These are phyloP conservation scores for Boechera stricta DNA, from an alignment of 345 rosid species.

Conservation along the genomic window DNA sequence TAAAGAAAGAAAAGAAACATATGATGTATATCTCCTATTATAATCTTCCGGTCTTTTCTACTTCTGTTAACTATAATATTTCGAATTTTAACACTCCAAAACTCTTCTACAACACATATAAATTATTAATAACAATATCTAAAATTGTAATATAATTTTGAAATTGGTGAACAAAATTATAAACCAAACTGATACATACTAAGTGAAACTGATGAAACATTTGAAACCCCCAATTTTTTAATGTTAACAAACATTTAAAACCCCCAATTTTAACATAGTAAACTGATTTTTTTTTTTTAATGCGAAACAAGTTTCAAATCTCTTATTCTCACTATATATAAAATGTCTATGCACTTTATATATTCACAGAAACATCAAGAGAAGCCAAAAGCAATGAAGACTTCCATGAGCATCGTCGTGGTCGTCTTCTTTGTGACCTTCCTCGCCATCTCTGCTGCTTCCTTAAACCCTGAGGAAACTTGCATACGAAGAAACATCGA, in stretches of 20 bases:
- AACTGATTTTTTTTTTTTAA: not conserved
- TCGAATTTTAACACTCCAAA: not conserved
- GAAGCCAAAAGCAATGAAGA: constrained; percentile 13
- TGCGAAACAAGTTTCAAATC: constrained; percentile 18
- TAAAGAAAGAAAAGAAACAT: not conserved
- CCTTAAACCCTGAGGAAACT: constrained; percentile 10
- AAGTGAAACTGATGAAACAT: constrained; percentile 14
- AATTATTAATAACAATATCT: not conserved
- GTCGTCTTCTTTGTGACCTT: constrained; percentile 22
- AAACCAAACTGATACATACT: not conserved
- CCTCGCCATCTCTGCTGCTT: not conserved
- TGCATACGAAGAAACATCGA: constrained; percentile 28
- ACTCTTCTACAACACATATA: not conserved
- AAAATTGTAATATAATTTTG: not conserved
- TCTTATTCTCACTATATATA: not conserved
- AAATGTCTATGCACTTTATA: not conserved
- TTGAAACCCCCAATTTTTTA: not conserved
- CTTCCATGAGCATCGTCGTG: not conserved
- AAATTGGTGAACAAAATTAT: not conserved
- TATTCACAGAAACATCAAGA: constrained; percentile 4
- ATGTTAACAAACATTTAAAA: not conserved
- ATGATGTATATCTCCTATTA: not conserved
- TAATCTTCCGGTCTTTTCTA: not conserved
- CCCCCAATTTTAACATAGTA: not conserved
- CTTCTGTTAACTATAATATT: not conserved